These are phyloP conservation scores for Aspergillus saccharolyticus DNA, from an alignment of 495 filamentous ascomycete species.

Conservation along the genomic window DNA sequence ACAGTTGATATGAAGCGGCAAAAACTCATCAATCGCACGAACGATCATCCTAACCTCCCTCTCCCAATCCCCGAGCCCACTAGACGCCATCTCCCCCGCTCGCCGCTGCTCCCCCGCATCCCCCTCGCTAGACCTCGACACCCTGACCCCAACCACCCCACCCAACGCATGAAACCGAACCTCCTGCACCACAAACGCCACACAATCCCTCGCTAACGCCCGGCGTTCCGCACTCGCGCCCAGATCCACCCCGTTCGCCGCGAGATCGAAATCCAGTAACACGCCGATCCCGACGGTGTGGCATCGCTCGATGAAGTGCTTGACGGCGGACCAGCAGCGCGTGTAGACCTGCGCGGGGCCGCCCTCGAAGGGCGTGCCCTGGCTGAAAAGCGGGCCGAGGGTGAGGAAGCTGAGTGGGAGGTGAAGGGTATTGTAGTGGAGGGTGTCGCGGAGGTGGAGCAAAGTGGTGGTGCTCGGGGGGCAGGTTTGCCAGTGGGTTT, in stretches of 20 bases:
- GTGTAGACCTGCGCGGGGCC: constrained; percentile 37
- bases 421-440: constrained; percentile 47
- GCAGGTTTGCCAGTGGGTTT: constrained; percentile 44
- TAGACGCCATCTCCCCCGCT: no score
- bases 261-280: constrained; percentile 50
- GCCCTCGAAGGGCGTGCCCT: constrained; percentile 44
- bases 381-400: constrained; percentile 41
- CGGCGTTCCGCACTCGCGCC: constrained; percentile 35
- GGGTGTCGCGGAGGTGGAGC: constrained; percentile 39
- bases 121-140: constrained; percentile 20
- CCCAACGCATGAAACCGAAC: constrained; percentile 26
- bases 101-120: constrained; percentile 38
- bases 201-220: constrained; percentile 31
- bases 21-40: constrained; percentile 35
- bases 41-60: constrained; percentile 39
- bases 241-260: constrained; percentile 49
- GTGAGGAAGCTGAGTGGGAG: constrained; percentile 54
- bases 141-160: constrained; percentile 46
- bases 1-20: constrained; percentile 48
- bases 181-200: constrained; percentile 42
- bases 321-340: constrained; percentile 44
- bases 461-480: constrained; percentile 43
- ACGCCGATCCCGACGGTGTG: constrained; percentile 42
- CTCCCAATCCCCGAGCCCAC: constrained; percentile 53
- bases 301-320: constrained; percentile 35